These are phyloP conservation scores for Vigna hirtella DNA, from an alignment of 306 rosid genomes.

Conservation along the genomic window DNA sequence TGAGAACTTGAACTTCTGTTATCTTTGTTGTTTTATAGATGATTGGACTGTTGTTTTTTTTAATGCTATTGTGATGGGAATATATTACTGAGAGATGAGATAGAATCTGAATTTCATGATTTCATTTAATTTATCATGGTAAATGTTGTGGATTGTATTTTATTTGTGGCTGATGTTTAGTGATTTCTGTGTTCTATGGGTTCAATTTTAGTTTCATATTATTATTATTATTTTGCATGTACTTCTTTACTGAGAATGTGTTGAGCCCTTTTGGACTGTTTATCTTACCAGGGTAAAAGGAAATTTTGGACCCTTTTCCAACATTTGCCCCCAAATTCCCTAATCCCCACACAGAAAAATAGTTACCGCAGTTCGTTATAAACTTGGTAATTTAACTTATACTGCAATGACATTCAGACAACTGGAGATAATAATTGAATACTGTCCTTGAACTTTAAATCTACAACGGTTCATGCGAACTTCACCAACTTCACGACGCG, in stretches of 20 bases:
- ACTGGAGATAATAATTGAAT: conserved; percentile 13
- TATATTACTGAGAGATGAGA: not conserved
- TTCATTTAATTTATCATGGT: not conserved
- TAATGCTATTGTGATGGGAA: not conserved
- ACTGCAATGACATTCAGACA: not conserved
- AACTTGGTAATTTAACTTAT: not conserved
- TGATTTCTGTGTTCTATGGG: not conserved
- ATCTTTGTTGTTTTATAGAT: conserved; percentile 4
- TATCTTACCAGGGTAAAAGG: not conserved
- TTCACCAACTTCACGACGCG: not conserved
- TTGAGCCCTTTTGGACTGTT: not conserved
- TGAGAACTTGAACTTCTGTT: not conserved
- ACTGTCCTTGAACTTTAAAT: conserved; percentile 8
- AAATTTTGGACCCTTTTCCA: not conserved
- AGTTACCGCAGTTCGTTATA: not conserved
- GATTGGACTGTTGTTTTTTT: conserved; percentile 18
- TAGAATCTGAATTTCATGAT: conserved; percentile 33
- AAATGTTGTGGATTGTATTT: not conserved
- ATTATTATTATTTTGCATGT: not conserved
- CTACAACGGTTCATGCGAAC: not conserved
- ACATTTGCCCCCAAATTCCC: not conserved
- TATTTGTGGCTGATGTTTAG: not conserved
- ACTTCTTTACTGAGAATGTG: not conserved
- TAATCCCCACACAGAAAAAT: not conserved
- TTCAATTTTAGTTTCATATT: not conserved